These are phyloP conservation scores for Coffea eugenioides DNA, from an alignment of 257 asterid species.

Conservation along the genomic window DNA sequence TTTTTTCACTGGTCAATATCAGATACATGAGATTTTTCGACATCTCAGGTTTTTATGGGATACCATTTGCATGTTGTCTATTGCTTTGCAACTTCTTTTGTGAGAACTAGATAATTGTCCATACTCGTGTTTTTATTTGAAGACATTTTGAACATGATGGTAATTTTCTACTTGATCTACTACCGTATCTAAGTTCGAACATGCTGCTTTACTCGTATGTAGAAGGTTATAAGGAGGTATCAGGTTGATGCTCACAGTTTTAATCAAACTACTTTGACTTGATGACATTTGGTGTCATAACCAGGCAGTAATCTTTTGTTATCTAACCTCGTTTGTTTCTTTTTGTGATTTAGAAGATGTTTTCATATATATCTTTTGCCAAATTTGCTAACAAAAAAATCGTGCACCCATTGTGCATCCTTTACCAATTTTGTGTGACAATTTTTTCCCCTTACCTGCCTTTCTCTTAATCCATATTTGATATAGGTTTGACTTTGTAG, in stretches of 20 bases:
- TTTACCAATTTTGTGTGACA: background rate
- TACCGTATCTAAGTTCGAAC: background rate
- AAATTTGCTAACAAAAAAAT: background rate
- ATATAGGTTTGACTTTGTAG: too few relatives aligned
- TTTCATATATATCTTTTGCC: background rate
- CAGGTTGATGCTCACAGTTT: background rate
- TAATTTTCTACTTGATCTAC: background rate
- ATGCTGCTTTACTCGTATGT: background rate
- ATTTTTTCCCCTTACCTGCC: background rate
- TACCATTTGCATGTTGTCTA: background rate
- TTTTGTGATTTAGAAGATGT: constrained; percentile 1
- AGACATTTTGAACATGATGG: background rate
- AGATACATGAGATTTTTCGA: background rate
- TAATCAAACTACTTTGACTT: too few relatives aligned
- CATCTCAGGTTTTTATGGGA: background rate
- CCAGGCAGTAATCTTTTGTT: background rate
- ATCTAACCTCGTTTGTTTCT: background rate
- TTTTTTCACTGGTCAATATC: background rate
- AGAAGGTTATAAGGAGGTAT: background rate
- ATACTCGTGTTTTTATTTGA: background rate
- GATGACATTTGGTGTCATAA: background rate
- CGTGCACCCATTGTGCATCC: background rate
- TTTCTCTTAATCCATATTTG: background rate
- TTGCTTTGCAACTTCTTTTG: background rate
- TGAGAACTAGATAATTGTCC: background rate